Evolutionary conservation across 208 protist genomes (phyloP).

Genomic region (Lotmaria passim): DNA sequence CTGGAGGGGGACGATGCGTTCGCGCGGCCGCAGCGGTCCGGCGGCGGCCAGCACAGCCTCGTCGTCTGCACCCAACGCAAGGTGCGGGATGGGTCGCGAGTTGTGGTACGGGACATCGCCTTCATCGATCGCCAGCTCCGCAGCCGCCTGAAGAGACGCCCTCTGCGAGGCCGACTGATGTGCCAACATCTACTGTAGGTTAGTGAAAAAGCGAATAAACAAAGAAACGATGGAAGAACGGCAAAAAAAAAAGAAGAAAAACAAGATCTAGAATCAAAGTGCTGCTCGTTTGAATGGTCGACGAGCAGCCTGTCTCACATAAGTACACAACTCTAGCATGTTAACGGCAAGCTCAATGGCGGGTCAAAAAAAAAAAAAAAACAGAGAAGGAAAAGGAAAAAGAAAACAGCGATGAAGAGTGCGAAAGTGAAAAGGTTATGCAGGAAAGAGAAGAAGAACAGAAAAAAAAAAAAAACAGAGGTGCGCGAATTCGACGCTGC

Average conservation of each 20-base stretch:
- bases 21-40: neutral
- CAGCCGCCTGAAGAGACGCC: slow-evolving; percentile 20
- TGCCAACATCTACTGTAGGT: slow-evolving; percentile 12
- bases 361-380: no score
- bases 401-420: no score
- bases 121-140: slow-evolving; percentile 18
- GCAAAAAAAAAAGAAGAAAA: slow-evolving; percentile 3
- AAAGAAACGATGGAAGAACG: neutral
- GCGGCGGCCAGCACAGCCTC: slow-evolving; percentile 5
- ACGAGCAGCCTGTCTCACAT: no score
- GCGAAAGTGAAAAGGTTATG: no score
- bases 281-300: neutral
- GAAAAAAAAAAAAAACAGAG: no score
- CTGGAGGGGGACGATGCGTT: neutral
- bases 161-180: slow-evolving; percentile 25
- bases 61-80: slow-evolving; percentile 22
- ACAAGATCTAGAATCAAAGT: neutral
- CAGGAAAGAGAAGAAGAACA: no score
- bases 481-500: no score
- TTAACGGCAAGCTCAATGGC: no score
- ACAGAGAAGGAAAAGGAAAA: no score
- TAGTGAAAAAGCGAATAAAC: neutral
- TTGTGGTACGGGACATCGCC: slow-evolving; percentile 22
- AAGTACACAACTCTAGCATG: no score
- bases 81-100: slow-evolving; percentile 12